These are phyloP conservation scores for Cafeteria roenbergensis DNA, from an alignment of 108 stramenopile genomes.

Conservation along the genomic window DNA sequence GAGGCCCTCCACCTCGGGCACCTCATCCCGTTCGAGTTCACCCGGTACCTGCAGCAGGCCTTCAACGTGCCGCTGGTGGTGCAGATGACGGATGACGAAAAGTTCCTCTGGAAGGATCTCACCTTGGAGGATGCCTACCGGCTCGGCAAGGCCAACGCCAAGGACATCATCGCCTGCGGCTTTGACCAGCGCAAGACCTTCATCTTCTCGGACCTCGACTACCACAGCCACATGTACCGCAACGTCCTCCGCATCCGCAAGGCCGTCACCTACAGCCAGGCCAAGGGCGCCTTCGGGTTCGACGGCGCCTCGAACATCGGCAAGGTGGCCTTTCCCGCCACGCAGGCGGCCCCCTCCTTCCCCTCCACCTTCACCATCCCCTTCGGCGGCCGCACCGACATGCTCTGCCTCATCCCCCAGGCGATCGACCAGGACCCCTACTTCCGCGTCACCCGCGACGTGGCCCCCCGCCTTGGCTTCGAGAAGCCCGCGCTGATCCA, in stretches of 20 bases:
- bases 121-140: conserved; percentile 68
- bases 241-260: conserved; percentile 90
- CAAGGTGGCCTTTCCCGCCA: conserved; percentile 75
- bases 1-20: conserved; percentile 92
- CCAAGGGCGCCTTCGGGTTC: conserved; percentile 91
- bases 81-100: conserved; percentile 99
- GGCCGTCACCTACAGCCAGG: conserved; percentile 76
- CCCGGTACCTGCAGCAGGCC: conserved; percentile 84
- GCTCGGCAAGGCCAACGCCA: conserved; percentile 87
- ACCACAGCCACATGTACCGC: conserved; percentile 89
- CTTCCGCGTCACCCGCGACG: conserved; percentile 95
- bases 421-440: conserved; percentile 99
- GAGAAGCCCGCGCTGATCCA: conserved; percentile 90
- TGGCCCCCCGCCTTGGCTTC: conserved; percentile 58
- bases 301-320: conserved; percentile 73
- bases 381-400: conserved; percentile 42
- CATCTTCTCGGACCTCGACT: conserved; percentile 78
- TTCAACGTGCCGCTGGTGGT: conserved; percentile 89
- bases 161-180: conserved; percentile 95
- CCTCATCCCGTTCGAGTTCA: conserved; percentile 90
- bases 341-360: conserved; percentile 92
- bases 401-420: conserved; percentile 43
- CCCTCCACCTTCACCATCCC: conserved; percentile 69
- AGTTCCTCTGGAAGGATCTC: conserved; percentile 94
- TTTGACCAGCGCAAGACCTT: conserved; percentile 79